Evolutionary conservation across 1,284 basidiomycete genomes (phyloP).

Genomic region (Ustilago loliicola): DNA sequence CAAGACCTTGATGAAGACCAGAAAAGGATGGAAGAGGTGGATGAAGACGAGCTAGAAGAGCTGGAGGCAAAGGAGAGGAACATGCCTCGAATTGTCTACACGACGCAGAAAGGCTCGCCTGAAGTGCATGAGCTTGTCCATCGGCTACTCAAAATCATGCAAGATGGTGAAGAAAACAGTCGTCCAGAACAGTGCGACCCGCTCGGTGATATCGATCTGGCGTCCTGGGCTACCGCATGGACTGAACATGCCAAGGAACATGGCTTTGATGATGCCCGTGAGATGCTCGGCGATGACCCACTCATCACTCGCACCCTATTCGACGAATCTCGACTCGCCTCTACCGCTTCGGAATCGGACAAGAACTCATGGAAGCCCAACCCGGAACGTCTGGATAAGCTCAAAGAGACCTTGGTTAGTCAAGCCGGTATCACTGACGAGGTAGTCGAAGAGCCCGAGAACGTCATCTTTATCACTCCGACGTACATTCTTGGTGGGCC

Average conservation of each 20-base stretch:
- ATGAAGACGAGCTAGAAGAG: background rate
- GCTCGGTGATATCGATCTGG: conserved; percentile 22
- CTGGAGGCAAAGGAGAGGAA: conserved; percentile 9
- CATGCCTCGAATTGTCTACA: conserved; percentile 27
- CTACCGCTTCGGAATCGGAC: background rate
- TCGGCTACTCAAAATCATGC: conserved; percentile 2
- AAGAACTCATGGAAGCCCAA: conserved; percentile 17
- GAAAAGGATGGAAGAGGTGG: background rate
- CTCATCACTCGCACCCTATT: conserved; percentile 40
- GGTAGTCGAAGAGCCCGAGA: background rate
- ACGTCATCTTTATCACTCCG: conserved; percentile 37
- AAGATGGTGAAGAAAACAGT: background rate
- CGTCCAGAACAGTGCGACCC: background rate
- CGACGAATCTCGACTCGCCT: conserved; percentile 29
- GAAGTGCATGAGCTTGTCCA: conserved; percentile 17
- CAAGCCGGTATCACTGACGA: conserved; percentile 10
- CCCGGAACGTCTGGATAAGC: background rate
- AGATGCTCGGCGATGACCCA: conserved; percentile 40
- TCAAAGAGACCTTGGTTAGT: conserved; percentile 11
- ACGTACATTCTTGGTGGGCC: conserved; percentile 35
- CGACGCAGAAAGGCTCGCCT: conserved; percentile 27
- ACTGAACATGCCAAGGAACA: conserved; percentile 30
- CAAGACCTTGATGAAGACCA: conserved; percentile 5
- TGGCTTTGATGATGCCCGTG: conserved; percentile 35
- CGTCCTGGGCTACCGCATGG: conserved; percentile 24